Percentiles rank a stretch among this genome's conserved stretches.
Conservation (phyloP, 2,329 filamentous ascomycete species). For the Venturiaceae sp. region DNA sequence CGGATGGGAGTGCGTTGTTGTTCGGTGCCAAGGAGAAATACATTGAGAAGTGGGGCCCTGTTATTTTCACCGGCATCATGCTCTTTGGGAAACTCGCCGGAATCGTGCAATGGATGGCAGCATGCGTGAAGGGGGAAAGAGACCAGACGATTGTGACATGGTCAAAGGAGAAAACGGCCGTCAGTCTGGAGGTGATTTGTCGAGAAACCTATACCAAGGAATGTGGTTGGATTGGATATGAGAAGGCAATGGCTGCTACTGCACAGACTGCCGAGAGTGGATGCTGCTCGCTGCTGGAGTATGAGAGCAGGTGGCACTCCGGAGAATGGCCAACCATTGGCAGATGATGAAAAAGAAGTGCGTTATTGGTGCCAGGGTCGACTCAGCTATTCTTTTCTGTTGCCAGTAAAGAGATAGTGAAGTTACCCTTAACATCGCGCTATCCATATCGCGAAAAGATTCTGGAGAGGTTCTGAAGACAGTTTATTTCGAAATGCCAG, state of each 20-base stretch:
- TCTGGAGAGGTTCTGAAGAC: too few species aligned
- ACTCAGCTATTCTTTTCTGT: not conserved
- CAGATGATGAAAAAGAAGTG: not conserved
- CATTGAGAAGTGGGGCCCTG: slow-evolving; percentile 20
- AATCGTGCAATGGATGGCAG: slow-evolving; percentile 22
- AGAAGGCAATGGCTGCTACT: not conserved
- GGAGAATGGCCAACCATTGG: not conserved
- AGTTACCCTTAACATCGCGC: too few species aligned
- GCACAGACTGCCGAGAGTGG: not conserved
- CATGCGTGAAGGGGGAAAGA: slow-evolving; percentile 10
- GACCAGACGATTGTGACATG: slow-evolving; percentile 12
- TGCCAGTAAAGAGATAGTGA: too few species aligned
- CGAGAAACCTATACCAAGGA: not conserved
- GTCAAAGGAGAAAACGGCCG: not conserved
- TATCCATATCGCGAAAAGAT: not conserved
- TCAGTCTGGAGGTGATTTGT: slow-evolving; percentile 3
- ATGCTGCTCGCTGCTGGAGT: slow-evolving; percentile 1
- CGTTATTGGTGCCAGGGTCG: not conserved
- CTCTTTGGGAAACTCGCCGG: slow-evolving; percentile 21
- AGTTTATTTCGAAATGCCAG: too few species aligned
- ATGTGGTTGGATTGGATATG: not conserved
- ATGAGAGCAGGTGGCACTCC: slow-evolving; percentile 7
- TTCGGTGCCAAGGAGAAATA: not conserved
- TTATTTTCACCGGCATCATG: slow-evolving; percentile 26
- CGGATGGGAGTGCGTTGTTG: slow-evolving; percentile 16